phyloP scores from a whole-genome alignment of 495 filamentous ascomycete species.

The Emericellopsis terricola region DNA sequence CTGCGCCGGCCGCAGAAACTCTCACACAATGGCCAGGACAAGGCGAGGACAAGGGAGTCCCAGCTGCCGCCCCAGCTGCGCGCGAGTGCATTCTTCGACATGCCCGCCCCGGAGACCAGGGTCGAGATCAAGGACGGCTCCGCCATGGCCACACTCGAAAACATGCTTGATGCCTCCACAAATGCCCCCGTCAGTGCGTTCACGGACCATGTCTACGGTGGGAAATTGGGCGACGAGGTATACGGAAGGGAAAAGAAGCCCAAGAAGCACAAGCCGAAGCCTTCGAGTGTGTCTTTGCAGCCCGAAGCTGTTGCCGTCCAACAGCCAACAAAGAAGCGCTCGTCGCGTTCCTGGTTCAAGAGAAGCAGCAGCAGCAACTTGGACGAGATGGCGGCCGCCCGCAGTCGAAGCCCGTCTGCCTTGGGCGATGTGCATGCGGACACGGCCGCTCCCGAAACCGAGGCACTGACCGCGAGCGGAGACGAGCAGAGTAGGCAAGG shows the following conservation, averaged over 20 bases:
- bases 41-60: slow-evolving; percentile 19
- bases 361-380: slow-evolving; percentile 12
- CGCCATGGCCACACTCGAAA: slow-evolving; percentile 77
- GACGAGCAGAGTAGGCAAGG: slow-evolving; percentile 12
- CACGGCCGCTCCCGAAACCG: background rate
- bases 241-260: slow-evolving; percentile 34
- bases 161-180: slow-evolving; percentile 86
- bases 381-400: background rate
- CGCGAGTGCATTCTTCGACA: slow-evolving; percentile 80
- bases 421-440: background rate
- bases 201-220: slow-evolving; percentile 78
- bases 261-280: slow-evolving; percentile 12
- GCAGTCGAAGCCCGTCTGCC: background rate
- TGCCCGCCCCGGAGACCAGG: slow-evolving; percentile 32
- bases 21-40: slow-evolving; percentile 13
- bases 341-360: slow-evolving; percentile 4
- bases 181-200: slow-evolving; percentile 86
- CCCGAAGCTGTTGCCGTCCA: background rate
- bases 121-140: slow-evolving; percentile 62
- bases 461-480: background rate
- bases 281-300: background rate
- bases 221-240: slow-evolving; percentile 46
- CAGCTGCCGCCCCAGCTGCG: slow-evolving; percentile 72
- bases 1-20: slow-evolving; percentile 4
- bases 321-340: background rate